Evolutionary conservation across 192 early-diverging fungal genomes (phyloP), one percentile per base, ranked within the genome.

Genomic region (Oehlia diaphana): DNA sequence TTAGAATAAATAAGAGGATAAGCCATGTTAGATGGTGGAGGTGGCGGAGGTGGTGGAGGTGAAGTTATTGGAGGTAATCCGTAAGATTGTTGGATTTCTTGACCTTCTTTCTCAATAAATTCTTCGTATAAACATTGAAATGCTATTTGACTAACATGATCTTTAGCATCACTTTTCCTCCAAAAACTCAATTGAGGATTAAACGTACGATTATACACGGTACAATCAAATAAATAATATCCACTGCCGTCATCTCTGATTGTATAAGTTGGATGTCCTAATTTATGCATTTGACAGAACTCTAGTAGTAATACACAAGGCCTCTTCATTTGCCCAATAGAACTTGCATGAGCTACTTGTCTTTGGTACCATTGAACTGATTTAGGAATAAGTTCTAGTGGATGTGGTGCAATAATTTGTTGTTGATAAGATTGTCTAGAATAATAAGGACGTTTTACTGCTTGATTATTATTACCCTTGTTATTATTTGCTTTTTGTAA

Each of bases 211-310:
- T 8, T 35, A 42, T 3, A 21, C 12, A 76, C 44, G 12, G 35
- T 64, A 42, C 58, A 62, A 12, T 76, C 61, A 37, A 42, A 76
- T 13, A 76, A 23, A 39, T 76, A 76, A 76, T 65, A 26, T 16
- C 74, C 74, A 10, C 63, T 23, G 2, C 58, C 58, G 42, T 76
- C 74, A 64, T 76, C 61, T 63, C 37, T 64, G 8, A 64, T 39
- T 7, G 37, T n/a, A 47, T 76, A 76, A 44, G 19, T 26, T 19
- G 74, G 74, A 37, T 44, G 58, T 26, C 61, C 74, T 26, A 63
- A 76, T 76, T 64, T 76, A 64, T 64, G 39, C 58, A 64, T 64
- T 65, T 76, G 74, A 63, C 74, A 76, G 42, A 76, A 76, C 44
- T 76, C 74, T 10, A 76, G 26, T 23, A 76, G 16, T n/a, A 64